These are phyloP conservation scores for Penicillium coffeae DNA, from an alignment of 495 filamentous ascomycete genomes.

Conservation along the genomic window DNA sequence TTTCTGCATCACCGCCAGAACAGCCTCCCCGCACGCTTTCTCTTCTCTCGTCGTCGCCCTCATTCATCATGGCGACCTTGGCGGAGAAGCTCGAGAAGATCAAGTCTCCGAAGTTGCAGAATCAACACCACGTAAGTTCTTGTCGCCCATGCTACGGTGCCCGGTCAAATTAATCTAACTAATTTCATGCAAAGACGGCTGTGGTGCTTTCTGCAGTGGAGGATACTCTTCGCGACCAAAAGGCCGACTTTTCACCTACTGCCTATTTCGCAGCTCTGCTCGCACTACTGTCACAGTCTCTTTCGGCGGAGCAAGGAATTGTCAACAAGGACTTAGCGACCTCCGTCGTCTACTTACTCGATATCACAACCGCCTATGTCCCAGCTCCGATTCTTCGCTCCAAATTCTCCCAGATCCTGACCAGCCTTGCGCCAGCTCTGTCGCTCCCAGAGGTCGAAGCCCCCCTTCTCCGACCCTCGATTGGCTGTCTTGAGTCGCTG, in stretches of 20 bases:
- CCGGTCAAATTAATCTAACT: not conserved
- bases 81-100: conserved; percentile 93
- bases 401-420: conserved; percentile 91
- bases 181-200: conserved; percentile 57
- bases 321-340: conserved; percentile 80
- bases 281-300: conserved; percentile 74
- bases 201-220: conserved; percentile 89
- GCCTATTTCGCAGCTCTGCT: conserved; percentile 97
- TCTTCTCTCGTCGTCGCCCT: conserved; percentile 27
- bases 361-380: conserved; percentile 76
- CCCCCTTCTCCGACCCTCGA: conserved; percentile 79
- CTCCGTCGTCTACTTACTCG: conserved; percentile 93
- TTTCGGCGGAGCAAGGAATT: conserved; percentile 55
- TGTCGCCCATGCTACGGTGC: not conserved
- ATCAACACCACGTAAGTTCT: conserved; percentile 80
- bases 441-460: conserved; percentile 80
- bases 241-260: conserved; percentile 74
- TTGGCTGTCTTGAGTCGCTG: conserved; percentile 86
- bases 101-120: conserved; percentile 92
- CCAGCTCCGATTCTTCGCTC: conserved; percentile 81
- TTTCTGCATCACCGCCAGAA: conserved; percentile 30
- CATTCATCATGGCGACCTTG: conserved; percentile 61
- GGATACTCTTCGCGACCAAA: conserved; percentile 82
- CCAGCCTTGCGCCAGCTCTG: conserved; percentile 76
- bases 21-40: conserved; percentile 27